These are phyloP conservation scores for Angophora floribunda DNA, from an alignment of 345 rosid genomes.

Conservation along the genomic window DNA sequence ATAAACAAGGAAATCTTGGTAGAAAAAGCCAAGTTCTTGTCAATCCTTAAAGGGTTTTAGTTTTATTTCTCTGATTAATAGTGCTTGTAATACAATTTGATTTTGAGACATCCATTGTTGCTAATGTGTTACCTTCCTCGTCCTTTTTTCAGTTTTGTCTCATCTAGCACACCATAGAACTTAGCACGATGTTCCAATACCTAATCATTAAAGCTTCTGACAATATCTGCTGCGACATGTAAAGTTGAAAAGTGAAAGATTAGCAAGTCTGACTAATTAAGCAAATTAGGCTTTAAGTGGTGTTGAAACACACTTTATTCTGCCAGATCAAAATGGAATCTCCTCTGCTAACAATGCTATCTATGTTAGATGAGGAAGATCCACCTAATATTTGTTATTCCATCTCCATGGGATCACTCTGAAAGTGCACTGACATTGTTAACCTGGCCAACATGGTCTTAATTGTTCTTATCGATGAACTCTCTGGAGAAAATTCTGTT, in stretches of 20 bases:
- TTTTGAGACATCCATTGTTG: not conserved
- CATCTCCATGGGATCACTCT: not conserved
- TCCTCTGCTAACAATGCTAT: not conserved
- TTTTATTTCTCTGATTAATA: not conserved
- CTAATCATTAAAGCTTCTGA: not conserved
- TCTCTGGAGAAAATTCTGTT: not conserved
- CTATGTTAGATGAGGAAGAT: not conserved
- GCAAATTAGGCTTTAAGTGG: not conserved
- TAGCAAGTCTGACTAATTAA: not conserved
- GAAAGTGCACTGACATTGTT: not conserved
- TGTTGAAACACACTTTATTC: not conserved
- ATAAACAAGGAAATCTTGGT: not conserved
- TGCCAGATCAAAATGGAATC: not conserved
- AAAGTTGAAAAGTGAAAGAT: not conserved
- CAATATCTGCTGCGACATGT: not conserved
- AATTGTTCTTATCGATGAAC: not conserved
- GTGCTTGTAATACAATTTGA: not conserved
- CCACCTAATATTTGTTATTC: not conserved
- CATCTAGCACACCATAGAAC: not conserved
- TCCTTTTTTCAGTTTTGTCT: not conserved
- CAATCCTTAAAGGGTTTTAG: not conserved
- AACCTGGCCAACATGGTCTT: not conserved
- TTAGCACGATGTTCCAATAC: not conserved
- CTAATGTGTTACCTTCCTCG: not conserved
- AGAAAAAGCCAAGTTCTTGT: not conserved